Percentiles rank a stretch among this genome's conserved stretches.
Conservation (phyloP, 768 basidiomycete genomes). For the Tylopilus sp. region DNA sequence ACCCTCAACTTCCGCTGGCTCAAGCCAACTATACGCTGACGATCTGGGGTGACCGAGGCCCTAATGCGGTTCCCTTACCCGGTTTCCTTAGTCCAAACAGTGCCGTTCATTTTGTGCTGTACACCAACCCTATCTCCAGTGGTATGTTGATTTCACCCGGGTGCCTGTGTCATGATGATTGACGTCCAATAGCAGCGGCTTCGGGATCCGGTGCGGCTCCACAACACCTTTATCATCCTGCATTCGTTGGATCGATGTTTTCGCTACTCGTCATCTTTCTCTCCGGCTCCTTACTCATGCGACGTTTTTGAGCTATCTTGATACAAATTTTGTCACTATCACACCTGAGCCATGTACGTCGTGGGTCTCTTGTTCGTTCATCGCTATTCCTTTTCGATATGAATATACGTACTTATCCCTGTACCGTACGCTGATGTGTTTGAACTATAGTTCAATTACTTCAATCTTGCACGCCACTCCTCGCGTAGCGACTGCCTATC, state of each 20-base stretch:
- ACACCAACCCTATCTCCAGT: slow-evolving; percentile 50
- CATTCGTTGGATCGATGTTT: slow-evolving; percentile 13
- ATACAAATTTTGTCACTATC: too few species aligned
- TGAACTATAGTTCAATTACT: too few species aligned
- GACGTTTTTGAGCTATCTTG: slow-evolving; percentile 4
- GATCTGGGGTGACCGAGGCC: slow-evolving; percentile 56
- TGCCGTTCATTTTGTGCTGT: slow-evolving; percentile 54
- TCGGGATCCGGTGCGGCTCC: slow-evolving; percentile 18
- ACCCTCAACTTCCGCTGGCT: slow-evolving; percentile 50
- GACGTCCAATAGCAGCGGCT: slow-evolving; percentile 11
- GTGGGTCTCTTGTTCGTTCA: too few species aligned
- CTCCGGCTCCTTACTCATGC: slow-evolving; percentile 10
- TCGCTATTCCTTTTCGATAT: too few species aligned
- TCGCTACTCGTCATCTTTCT: slow-evolving; percentile 22
- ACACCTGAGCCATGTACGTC: too few species aligned
- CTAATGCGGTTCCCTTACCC: slow-evolving; percentile 41
- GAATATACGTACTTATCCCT: too few species aligned
- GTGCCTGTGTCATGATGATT: background rate
- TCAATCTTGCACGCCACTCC: too few species aligned
- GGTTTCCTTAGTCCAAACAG: slow-evolving; percentile 53
- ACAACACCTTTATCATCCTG: slow-evolving; percentile 9
- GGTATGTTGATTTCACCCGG: slow-evolving; percentile 13
- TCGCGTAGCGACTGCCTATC: too few species aligned
- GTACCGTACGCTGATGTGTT: too few species aligned
- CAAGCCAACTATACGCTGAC: slow-evolving; percentile 56